Evolutionary conservation across 2,329 filamentous ascomycete genomes (phyloP).

Genomic region (Ciborinia camelliae): DNA sequence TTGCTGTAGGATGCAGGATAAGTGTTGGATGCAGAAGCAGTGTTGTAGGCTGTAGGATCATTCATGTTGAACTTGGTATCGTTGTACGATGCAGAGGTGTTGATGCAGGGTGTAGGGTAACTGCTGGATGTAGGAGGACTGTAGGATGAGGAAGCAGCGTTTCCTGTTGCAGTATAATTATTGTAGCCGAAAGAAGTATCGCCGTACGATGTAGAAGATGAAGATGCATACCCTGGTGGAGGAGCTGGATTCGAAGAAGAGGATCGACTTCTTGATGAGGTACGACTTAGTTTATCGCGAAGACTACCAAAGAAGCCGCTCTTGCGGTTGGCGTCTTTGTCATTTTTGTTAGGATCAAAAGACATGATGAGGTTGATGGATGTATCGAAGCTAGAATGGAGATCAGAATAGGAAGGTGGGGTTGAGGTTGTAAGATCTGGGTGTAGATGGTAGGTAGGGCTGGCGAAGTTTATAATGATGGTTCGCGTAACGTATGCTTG

Average conservation of each 20-base stretch:
- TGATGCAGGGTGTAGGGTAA: not conserved
- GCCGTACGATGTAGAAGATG: not conserved
- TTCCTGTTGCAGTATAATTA: not conserved
- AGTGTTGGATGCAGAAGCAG: not conserved
- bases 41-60: too few species aligned
- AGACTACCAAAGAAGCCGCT: not conserved
- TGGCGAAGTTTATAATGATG: conserved; percentile 5
- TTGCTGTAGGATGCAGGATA: not conserved
- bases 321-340: not conserved
- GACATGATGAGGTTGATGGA: conserved; percentile 13
- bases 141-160: not conserved
- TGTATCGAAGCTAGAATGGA: not conserved
- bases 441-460: not conserved
- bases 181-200: too few species aligned
- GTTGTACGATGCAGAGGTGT: not conserved
- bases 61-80: too few species aligned
- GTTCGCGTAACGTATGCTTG: not conserved
- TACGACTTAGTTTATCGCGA: conserved; percentile 4
- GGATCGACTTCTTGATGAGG: not conserved
- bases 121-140: not conserved
- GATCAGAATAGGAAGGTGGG: conserved; percentile 17
- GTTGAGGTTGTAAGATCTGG: not conserved
- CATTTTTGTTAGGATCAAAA: not conserved
- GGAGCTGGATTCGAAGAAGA: too few species aligned
- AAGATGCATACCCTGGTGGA: conserved; percentile 4